Percentiles rank a stretch among this genome's conserved stretches.
Evolutionary conservation across 202 grass and related monocot genomes (phyloP).

Genomic region (Schoenoplectus tabernaemontani): DNA sequence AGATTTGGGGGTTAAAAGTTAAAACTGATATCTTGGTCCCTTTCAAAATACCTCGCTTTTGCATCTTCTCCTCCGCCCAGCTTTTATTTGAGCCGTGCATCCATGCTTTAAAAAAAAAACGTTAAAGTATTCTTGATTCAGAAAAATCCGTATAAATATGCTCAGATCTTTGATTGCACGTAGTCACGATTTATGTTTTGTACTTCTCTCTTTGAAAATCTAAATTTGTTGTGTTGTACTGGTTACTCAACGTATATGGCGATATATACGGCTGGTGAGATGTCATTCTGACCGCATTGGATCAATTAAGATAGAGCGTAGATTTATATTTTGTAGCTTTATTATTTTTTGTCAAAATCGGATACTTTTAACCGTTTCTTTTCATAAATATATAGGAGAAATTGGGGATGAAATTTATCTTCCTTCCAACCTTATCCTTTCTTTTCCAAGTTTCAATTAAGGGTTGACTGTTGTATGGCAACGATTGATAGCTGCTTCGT

Average conservation of each 20-base stretch:
- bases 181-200: slow-evolving; percentile 2
- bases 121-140: slow-evolving; percentile 11
- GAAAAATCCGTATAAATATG: not conserved
- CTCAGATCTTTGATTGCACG: not conserved
- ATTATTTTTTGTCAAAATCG: not conserved
- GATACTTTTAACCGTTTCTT: not conserved
- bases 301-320: not conserved
- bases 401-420: not conserved
- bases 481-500: not conserved
- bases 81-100: not conserved
- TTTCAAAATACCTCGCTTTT: slow-evolving; percentile 22
- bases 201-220: not conserved
- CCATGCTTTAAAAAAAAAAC: slow-evolving; percentile 8
- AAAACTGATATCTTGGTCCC: slow-evolving; percentile 11
- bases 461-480: too few relatives aligned
- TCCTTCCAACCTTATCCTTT: not conserved
- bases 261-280: not conserved
- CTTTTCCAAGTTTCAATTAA: not conserved
- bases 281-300: slow-evolving; percentile 1
- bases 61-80: not conserved
- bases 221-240: not conserved
- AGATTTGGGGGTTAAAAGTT: not conserved
- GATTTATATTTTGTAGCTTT: not conserved
- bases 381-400: not conserved
- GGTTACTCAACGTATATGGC: not conserved